phyloP scores from a whole-genome alignment of 106 monocot species.

The Dendrobium huoshanense region DNA sequence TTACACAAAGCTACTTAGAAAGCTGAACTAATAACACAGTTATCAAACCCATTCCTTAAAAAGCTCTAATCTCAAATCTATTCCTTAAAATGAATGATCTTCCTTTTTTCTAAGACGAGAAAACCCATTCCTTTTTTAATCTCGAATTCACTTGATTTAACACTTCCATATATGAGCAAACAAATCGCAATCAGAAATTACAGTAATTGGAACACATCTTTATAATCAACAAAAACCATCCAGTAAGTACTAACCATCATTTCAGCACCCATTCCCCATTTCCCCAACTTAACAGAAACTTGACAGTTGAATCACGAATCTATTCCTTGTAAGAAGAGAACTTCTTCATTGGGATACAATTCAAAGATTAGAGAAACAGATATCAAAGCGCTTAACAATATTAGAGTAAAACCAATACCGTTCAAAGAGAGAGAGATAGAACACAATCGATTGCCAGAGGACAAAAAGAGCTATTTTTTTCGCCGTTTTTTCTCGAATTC shows the following conservation, averaged over 20 bases:
- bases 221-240: background rate
- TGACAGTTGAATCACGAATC: background rate
- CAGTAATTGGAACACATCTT: background rate
- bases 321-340: background rate
- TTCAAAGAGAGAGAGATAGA: background rate
- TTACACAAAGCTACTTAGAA: no score
- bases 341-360: background rate
- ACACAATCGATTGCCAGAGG: background rate
- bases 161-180: background rate
- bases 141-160: background rate
- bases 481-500: slow-evolving; percentile 14
- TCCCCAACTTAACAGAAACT: background rate
- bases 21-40: background rate
- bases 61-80: background rate
- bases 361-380: background rate
- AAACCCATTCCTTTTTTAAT: background rate
- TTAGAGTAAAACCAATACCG: background rate
- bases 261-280: background rate
- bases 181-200: background rate
- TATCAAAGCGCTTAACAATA: background rate
- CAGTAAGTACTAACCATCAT: background rate
- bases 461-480: background rate
- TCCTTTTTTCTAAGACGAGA: background rate
- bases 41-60: background rate
- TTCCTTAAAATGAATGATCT: background rate